Base-by-base conservation (phyloP, 2,329 filamentous ascomycete species). In the Dendrostoma leiphaemia region DNA sequence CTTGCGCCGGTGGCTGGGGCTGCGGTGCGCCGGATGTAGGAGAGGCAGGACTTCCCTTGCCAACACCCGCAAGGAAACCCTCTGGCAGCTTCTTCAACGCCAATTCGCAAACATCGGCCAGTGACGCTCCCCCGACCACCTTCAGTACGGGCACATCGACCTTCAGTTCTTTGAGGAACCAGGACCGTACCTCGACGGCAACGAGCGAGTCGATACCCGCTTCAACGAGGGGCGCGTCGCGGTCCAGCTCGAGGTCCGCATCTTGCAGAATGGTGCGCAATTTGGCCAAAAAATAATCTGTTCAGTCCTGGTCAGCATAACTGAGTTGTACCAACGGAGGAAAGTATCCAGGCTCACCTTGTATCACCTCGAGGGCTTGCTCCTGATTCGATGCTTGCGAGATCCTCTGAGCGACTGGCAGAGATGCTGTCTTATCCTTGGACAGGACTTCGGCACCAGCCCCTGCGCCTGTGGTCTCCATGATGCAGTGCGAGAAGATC, bases 121-220 rank as follows among this genome's bases (percentile, higher is more conserved):
- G 52, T 38, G 15, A 54, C 1, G 53, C 55, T 1, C 69, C 67
- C 13, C 66, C 61, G 13, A 77, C 56, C 21, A 79, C 65, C 53
- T 74, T 74, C 6, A 79, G 60, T 0, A 78, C 70, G 0, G 74
- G 70, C 2, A 79, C 64, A 46, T 78, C 71, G 1, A 71, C 62
- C 0, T 69, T 55, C 0, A 78, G 37, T 38, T 72, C 64, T 51
- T 74, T 75, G 23, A 71, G 43, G 53, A 78, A 76, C 77, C 77
- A 80, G 5, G 69, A 64, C 3, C 76, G 71, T 9, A 72, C 72
- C 71, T 60, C 57, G 13, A 63, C 59, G 8, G 63, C 60, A 9
- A 66, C 46, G 6, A 66, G 51, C 0, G 60, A 60, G 48, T 65
- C 60, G 26, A 59, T 46, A 31, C 63, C 64, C 4, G 61, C 52